Evolutionary conservation across 352 stramenopile genomes (phyloP).

Genomic region (Globisporangium lucens): DNA sequence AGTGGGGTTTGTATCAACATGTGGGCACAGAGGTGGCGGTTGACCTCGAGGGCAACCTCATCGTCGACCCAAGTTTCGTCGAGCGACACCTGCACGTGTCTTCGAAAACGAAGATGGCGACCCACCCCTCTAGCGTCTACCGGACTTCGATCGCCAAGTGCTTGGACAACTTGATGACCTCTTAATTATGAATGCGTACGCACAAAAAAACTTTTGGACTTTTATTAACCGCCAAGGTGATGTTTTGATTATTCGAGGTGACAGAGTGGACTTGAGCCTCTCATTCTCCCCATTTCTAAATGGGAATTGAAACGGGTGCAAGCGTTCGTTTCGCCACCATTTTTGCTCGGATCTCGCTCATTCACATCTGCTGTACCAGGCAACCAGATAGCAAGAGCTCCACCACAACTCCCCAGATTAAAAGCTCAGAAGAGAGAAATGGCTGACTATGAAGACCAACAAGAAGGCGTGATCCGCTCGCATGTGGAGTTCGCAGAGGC

Average conservation of each 20-base stretch:
- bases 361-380: not conserved
- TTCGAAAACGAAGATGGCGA: constrained; percentile 62
- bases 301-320: not conserved
- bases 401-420: too few relatives aligned
- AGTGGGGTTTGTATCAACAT: constrained; percentile 80
- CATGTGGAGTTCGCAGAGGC: constrained; percentile 66
- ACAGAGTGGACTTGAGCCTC: not conserved
- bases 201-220: not conserved
- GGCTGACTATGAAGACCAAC: constrained; percentile 28
- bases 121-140: constrained; percentile 65
- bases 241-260: not conserved
- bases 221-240: not conserved
- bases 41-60: constrained; percentile 69
- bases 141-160: constrained; percentile 60
- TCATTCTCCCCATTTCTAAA: not conserved
- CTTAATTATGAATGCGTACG: not conserved
- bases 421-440: constrained; percentile 10
- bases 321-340: constrained; percentile 2
- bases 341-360: not conserved
- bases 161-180: constrained; percentile 43
- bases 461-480: constrained; percentile 50
- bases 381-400: not conserved
- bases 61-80: constrained; percentile 81
- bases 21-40: constrained; percentile 69
- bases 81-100: constrained; percentile 69